Evolutionary conservation across 2,329 filamentous ascomycete genomes (phyloP), one percentile per base, ranked within the genome.

Genomic region (Colletotrichum cuscutae): DNA sequence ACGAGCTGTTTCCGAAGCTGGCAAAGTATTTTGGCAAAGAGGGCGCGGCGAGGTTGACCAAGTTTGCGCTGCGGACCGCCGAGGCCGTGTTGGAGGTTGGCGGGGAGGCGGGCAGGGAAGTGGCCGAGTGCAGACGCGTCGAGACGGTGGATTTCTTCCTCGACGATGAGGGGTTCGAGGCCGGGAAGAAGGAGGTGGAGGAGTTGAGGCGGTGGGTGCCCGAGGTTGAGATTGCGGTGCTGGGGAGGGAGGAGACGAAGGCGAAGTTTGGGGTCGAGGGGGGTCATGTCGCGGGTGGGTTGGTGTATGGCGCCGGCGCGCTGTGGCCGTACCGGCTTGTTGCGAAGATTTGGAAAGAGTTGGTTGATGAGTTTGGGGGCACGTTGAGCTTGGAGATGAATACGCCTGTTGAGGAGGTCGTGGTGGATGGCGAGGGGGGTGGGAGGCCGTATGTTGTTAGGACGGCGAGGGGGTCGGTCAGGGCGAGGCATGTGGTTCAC

Each of bases 251-350:
- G 1, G 80, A 81, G 32, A 82, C 83, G 15, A 76, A 76, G 28
- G 71, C 81, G 76, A 72, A 80, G 78, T 86, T 86, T 75, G 78
- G 79, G 1, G 77, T 78, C 7, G 83, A 57, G 13, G n/a, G 82
- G 37, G 71, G 77, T 0, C 76, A 79, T 37, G 78, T 86, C 15
- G 77, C 79, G 1, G 86, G 86, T 0, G 86, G 83, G 4, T 75
- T 87, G 5, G 82, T 82, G 1, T 88, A 86, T 59, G 74, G 77
- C 1, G 86, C 86, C 11, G 87, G 86, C 3, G 86, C 86, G 12
- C 78, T 89, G 2, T 89, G 85, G 83, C 86, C 88, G 1, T 89
- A 86, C 68, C 81, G 86, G 13, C 82, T 90, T 11, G 82, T 89
- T 7, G 85, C 84, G 5, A 79, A 81, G 3, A 76, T 87, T 9